Conservation (phyloP, 768 basidiomycete species). For the Mycena haematopus region DNA sequence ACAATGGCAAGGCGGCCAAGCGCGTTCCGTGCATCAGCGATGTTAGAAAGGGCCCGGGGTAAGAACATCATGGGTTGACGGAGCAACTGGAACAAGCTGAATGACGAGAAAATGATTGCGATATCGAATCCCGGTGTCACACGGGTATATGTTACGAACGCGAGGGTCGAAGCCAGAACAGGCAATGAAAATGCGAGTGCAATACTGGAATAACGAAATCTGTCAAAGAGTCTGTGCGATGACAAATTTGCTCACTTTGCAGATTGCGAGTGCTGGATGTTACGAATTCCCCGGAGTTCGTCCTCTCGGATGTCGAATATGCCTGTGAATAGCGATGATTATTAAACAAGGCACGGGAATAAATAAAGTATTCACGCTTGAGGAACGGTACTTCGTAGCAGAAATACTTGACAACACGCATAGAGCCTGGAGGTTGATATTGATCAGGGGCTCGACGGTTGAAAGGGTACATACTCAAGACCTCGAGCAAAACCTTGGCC, state of each 20-base stretch:
- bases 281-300: conserved; percentile 62
- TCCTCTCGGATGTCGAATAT: conserved; percentile 58
- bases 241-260: conserved; percentile 53
- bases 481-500: conserved; percentile 69
- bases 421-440: conserved; percentile 47
- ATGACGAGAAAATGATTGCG: conserved; percentile 70
- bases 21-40: conserved; percentile 70
- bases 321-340: conserved; percentile 41
- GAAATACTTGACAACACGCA: conserved; percentile 82
- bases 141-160: conserved; percentile 70
- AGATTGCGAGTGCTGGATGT: conserved; percentile 66
- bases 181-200: conserved; percentile 66
- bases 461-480: conserved; percentile 49
- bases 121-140: conserved; percentile 62
- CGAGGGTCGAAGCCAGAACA: conserved; percentile 67
- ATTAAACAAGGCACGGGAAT: neutral
- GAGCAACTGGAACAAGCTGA: conserved; percentile 69
- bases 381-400: conserved; percentile 75
- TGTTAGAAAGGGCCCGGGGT: conserved; percentile 65
- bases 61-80: conserved; percentile 75
- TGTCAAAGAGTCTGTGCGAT: conserved; percentile 5
- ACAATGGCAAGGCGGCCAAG: conserved; percentile 55
- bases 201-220: conserved; percentile 41
- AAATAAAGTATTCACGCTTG: conserved; percentile 49
- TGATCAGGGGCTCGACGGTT: neutral